Evolutionary conservation across 2,329 filamentous ascomycete genomes (phyloP).

Genomic region (Metarhizium robertsii): DNA sequence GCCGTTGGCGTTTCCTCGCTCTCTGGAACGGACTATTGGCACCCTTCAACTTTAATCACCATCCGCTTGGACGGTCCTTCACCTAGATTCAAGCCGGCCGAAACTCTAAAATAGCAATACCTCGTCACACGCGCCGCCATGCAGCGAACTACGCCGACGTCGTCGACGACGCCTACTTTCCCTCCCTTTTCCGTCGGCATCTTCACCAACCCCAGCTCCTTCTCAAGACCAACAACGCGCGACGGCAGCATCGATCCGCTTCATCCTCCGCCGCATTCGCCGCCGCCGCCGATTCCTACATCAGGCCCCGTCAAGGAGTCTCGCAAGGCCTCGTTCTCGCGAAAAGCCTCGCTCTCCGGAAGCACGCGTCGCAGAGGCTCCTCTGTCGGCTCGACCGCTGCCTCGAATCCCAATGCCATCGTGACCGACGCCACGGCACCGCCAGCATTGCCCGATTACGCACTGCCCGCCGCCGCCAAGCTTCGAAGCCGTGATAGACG

Average conservation of each 20-base stretch:
- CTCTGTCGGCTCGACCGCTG: conserved; percentile 23
- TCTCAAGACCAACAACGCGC: conserved; percentile 26
- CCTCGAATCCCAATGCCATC: conserved; percentile 26
- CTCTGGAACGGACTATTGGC: no score
- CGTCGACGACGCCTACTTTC: conserved; percentile 24
- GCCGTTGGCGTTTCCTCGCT: no score
- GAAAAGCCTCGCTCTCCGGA: conserved; percentile 43
- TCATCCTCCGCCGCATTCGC: conserved; percentile 5
- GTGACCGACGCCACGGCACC: conserved; percentile 38
- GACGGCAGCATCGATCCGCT: conserved; percentile 19
- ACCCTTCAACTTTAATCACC: neutral
- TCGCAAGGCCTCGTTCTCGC: conserved; percentile 42
- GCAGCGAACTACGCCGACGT: conserved; percentile 6
- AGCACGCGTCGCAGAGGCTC: conserved; percentile 32
- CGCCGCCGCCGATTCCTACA: neutral
- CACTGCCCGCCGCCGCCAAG: conserved; percentile 39
- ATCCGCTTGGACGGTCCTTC: neutral
- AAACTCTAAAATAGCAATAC: neutral
- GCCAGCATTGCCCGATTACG: conserved; percentile 45
- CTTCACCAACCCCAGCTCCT: conserved; percentile 15
- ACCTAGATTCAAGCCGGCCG: neutral
- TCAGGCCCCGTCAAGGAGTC: conserved; percentile 23
- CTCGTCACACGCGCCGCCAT: neutral
- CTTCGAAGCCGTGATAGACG: conserved; percentile 19
- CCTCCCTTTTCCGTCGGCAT: conserved; percentile 24